Evolutionary conservation across 2,329 filamentous ascomycete genomes (phyloP).

Genomic region (Fusarium tuaranense): DNA sequence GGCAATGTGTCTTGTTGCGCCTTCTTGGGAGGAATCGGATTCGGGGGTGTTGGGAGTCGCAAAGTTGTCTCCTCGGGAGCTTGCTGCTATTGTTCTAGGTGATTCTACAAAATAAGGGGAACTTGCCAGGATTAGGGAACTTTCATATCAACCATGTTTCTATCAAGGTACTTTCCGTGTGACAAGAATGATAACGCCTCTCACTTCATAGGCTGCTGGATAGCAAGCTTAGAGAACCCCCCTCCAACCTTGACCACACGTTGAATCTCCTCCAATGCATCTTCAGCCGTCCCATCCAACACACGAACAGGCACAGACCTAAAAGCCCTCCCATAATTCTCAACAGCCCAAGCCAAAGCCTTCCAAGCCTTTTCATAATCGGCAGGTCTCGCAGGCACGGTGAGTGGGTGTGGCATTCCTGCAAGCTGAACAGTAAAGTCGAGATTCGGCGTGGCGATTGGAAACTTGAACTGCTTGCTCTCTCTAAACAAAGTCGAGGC

Average conservation of each 20-base stretch:
- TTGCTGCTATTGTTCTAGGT: conserved; percentile 11
- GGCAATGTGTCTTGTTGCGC: conserved; percentile 11
- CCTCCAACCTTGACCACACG: not conserved
- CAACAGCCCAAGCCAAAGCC: not conserved
- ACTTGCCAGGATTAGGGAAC: not conserved
- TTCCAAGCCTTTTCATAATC: conserved; percentile 1
- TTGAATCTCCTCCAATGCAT: not conserved
- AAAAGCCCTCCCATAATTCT: not conserved
- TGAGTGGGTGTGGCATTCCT: not conserved
- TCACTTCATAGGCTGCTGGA: not conserved
- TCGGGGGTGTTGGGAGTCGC: conserved; percentile 15
- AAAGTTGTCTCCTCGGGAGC: not conserved
- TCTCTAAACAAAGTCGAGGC: not conserved
- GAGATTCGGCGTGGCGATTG: not conserved
- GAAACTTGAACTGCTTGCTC: conserved; percentile 1
- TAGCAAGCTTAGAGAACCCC: not conserved
- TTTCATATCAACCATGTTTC: not conserved
- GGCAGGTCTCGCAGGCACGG: not conserved
- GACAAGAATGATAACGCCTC: not conserved
- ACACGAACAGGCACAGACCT: not conserved
- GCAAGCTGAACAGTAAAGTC: not conserved
- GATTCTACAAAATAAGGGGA: not conserved
- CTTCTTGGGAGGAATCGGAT: conserved; percentile 23
- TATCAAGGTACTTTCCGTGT: not conserved
- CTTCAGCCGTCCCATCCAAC: not conserved